phyloP scores from a whole-genome alignment of 257 asterid species.

The Fraxinus cuspidata region DNA sequence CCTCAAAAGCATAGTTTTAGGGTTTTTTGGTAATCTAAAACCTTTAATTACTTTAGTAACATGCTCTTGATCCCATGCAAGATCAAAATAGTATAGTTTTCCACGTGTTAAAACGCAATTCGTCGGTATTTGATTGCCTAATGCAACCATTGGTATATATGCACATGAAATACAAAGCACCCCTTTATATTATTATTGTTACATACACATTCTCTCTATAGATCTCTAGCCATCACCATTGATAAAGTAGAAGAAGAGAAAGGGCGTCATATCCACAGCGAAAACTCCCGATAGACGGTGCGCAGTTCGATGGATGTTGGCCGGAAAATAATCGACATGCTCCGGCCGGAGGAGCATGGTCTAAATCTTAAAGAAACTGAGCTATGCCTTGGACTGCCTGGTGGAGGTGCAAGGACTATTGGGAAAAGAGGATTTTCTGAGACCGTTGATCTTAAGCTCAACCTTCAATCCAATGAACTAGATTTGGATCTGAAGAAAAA shows the following conservation, averaged over 20 bases:
- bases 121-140: conserved; percentile 23
- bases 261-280: background rate
- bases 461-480: conserved; percentile 41
- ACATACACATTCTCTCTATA: background rate
- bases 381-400: conserved; percentile 66
- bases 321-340: conserved; percentile 24
- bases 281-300: background rate
- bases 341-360: conserved; percentile 23
- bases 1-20: conserved; percentile 14
- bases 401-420: conserved; percentile 26
- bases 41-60: conserved; percentile 56
- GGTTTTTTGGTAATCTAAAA: conserved; percentile 14
- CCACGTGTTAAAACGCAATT: conserved; percentile 51
- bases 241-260: background rate
- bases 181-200: conserved; percentile 32
- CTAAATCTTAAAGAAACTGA: conserved; percentile 49
- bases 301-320: conserved; percentile 33
- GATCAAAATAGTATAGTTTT: conserved; percentile 26
- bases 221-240: conserved; percentile 6
- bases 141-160: conserved; percentile 39
- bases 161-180: conserved; percentile 37
- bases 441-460: conserved; percentile 62
- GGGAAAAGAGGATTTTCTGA: conserved; percentile 61
- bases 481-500: conserved; percentile 35
- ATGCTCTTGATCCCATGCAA: conserved; percentile 71